Conservation (phyloP, 2,329 filamentous ascomycete species). For the Zymoseptoria tritici region DNA sequence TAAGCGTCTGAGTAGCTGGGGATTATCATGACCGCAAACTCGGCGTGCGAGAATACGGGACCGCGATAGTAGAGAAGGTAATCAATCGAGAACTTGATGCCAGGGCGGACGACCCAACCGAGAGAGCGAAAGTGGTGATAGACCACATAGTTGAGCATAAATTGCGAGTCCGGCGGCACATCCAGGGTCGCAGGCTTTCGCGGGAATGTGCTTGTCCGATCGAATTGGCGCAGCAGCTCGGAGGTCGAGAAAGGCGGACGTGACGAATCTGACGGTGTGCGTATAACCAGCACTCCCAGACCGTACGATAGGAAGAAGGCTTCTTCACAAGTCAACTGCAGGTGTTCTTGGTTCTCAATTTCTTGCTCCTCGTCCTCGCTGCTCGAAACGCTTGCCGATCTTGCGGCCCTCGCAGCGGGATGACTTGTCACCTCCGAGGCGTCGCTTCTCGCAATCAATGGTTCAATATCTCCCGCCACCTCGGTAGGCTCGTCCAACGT, state of each 20-base stretch:
- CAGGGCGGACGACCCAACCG: slow-evolving; percentile 87
- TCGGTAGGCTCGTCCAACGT: slow-evolving; percentile 6
- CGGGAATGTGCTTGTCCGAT: slow-evolving; percentile 32
- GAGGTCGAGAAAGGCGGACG: slow-evolving; percentile 31
- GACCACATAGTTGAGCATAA: slow-evolving; percentile 77
- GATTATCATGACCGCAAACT: slow-evolving; percentile 79
- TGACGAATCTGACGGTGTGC: slow-evolving; percentile 29
- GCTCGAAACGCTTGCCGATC: background rate
- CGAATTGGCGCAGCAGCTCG: slow-evolving; percentile 52
- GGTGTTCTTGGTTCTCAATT: slow-evolving; percentile 60
- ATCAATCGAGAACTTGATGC: slow-evolving; percentile 91
- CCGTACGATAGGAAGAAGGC: slow-evolving; percentile 83
- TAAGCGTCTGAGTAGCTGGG: slow-evolving; percentile 70
- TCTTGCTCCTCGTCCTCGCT: slow-evolving; percentile 11
- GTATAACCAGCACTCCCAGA: slow-evolving; percentile 65
- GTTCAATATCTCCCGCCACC: slow-evolving; percentile 2
- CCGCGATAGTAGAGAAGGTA: slow-evolving; percentile 91
- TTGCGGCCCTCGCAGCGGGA: background rate
- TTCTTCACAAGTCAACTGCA: slow-evolving; percentile 87
- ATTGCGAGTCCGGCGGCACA: slow-evolving; percentile 64
- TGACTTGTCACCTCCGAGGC: slow-evolving; percentile 3
- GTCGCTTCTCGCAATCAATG: background rate
- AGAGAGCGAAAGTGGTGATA: slow-evolving; percentile 96
- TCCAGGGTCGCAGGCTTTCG: slow-evolving; percentile 57
- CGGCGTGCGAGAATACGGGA: slow-evolving; percentile 88